Evolutionary conservation across 495 filamentous ascomycete genomes (phyloP).

Genomic region (Lichina pygmaea): DNA sequence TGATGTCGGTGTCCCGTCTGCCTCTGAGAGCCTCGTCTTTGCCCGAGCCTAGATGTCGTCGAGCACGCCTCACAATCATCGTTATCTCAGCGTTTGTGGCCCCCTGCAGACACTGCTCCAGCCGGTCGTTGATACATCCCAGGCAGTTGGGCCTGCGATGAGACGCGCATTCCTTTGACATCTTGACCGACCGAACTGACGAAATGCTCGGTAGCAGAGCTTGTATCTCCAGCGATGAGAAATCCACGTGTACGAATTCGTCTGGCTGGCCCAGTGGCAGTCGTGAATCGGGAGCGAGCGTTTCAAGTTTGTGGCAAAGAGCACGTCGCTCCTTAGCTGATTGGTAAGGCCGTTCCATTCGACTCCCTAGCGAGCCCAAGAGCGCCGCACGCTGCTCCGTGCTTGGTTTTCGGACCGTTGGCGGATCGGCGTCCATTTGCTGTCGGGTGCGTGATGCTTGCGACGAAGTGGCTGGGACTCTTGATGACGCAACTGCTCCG

Average conservation of each 20-base stretch:
- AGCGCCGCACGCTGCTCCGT: not conserved
- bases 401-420: not conserved
- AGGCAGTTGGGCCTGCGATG: not conserved
- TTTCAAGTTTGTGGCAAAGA: not conserved
- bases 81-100: not conserved
- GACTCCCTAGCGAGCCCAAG: not conserved
- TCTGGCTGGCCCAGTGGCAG: not conserved
- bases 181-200: not conserved
- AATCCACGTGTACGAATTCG: constrained; percentile 1
- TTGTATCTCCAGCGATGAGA: not conserved
- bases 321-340: not conserved
- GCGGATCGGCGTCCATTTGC: no score
- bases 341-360: not conserved
- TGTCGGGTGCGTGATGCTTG: no score
- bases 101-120: not conserved
- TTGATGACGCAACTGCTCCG: no score
- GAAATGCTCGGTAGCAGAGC: not conserved
- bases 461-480: no score
- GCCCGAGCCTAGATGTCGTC: not conserved
- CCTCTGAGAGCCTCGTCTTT: not conserved
- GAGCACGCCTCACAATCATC: not conserved
- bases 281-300: not conserved
- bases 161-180: not conserved
- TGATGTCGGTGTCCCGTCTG: not conserved
- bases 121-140: not conserved